These are phyloP conservation scores for Fusarium udum DNA, from an alignment of 2,329 filamentous ascomycete species.

Conservation along the genomic window DNA sequence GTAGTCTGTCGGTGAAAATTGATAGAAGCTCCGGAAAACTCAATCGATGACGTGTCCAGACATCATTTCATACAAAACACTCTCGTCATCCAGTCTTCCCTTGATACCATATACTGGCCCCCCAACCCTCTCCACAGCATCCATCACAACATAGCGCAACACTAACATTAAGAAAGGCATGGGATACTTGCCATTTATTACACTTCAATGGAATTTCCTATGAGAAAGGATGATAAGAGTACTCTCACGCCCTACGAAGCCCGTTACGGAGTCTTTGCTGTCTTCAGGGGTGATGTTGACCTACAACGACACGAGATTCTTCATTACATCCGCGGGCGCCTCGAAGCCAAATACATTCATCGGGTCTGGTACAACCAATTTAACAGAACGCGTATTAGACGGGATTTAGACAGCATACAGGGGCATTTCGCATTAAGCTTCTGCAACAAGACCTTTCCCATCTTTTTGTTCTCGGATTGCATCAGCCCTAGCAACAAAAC, in stretches of 20 bases:
- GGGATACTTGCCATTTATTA: not conserved
- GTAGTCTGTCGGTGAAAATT: not conserved
- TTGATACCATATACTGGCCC: not conserved
- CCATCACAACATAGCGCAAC: not conserved
- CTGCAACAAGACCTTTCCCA: not conserved
- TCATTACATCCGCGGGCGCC: not conserved
- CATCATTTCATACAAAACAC: not conserved
- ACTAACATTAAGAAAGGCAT: not conserved
- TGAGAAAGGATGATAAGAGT: not conserved
- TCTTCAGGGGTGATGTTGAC: not conserved
- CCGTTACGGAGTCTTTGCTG: not conserved
- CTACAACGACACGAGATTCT: not conserved
- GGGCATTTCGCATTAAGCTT: not conserved
- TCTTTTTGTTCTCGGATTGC: not conserved
- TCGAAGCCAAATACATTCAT: not conserved
- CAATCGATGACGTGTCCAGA: not conserved
- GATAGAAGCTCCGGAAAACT: not conserved
- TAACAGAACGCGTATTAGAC: not conserved
- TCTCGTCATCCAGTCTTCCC: not conserved
- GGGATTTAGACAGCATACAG: not conserved
- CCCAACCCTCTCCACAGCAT: not conserved
- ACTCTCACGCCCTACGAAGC: not conserved
- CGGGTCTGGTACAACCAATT: not conserved
- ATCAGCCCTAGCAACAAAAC: not conserved
- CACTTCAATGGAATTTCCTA: not conserved